Evolutionary conservation across 2,329 filamentous ascomycete genomes (phyloP), one percentile per base, ranked within the genome.

Genomic region (Diaporthe sp.): DNA sequence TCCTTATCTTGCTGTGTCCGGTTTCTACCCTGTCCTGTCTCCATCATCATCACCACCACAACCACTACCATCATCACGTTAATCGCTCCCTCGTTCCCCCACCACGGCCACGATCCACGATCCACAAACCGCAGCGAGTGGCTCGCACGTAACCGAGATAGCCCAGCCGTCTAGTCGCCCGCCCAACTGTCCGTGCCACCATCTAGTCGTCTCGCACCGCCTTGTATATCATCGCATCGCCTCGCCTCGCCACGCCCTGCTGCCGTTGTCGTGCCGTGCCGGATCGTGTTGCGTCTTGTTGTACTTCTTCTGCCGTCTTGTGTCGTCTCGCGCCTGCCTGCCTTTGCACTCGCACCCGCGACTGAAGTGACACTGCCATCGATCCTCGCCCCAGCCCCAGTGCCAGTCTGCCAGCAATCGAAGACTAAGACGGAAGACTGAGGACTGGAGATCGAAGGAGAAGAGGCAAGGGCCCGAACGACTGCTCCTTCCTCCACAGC

Each of bases 101-200:
- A 31, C 31, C 47, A 25, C 47, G 31, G 25, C 47, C 47, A n/a
- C 47, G 47, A 34, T 17, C 28, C n/a, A 25, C 31, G 15, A 42
- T 51, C 65, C 47, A 31, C 65, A 25, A 37, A 22, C 65, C 28
- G 65, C 49, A 42, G 25, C 31, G 34, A 42, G 47, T 70, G 65
- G 65, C 65, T 70, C 49, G 49, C 65, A 55, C 49, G 65, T 70
- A 70, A 55, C 65, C 65, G 49, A 55, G 49, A 70, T 70, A 70
- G 65, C 65, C 49, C 42, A 55, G 49, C 34, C 47, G 22, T 55
- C 34, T 53, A 70, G 49, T 28, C 47, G n/a, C 22, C 49, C 65
- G 34, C 15, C n/a, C 49, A 25, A 28, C 49, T 42, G 65, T 42
- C 65, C 65, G 65, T 70, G 65, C 65, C 65, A 49, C 49, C 49